phyloP scores from a whole-genome alignment of 352 stramenopile species.

The Globisporangium apiculatum region DNA sequence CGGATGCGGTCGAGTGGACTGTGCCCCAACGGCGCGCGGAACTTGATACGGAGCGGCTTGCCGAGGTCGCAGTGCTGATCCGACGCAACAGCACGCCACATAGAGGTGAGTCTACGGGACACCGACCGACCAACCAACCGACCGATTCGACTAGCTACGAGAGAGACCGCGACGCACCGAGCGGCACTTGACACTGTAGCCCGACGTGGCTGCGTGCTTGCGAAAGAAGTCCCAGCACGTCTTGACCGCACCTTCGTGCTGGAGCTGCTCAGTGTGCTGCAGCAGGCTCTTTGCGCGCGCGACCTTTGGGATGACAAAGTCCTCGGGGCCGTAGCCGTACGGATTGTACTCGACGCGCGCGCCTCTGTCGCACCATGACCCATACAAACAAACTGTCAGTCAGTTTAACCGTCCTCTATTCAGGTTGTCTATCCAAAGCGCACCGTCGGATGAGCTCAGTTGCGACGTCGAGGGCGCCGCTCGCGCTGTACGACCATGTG shows the following conservation, averaged over 20 bases:
- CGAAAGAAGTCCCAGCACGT: constrained; percentile 72
- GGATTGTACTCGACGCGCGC: constrained; percentile 72
- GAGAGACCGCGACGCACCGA: constrained; percentile 25
- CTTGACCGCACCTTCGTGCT: constrained; percentile 78
- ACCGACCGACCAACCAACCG: no score
- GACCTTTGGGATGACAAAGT: constrained; percentile 82
- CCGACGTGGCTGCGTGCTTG: constrained; percentile 53
- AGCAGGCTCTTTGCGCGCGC: constrained; percentile 71
- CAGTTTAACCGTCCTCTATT: no score
- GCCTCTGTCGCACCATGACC: constrained; percentile 21
- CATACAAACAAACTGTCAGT: neutral
- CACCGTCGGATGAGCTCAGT: constrained; percentile 67
- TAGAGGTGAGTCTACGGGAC: no score
- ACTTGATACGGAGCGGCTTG: constrained; percentile 72
- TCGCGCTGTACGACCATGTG: constrained; percentile 32
- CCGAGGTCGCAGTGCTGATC: constrained; percentile 68
- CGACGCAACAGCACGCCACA: no score
- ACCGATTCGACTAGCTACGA: no score
- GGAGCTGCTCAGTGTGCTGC: constrained; percentile 82
- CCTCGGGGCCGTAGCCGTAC: constrained; percentile 80
- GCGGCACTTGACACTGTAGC: constrained; percentile 70
- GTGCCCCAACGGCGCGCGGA: constrained; percentile 61
- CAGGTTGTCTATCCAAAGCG: neutral
- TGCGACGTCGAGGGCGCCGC: constrained; percentile 62
- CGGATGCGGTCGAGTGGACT: constrained; percentile 74